Evolutionary conservation across 2,329 filamentous ascomycete species (phyloP).

Genomic region (Zymoseptoria passerinii): DNA sequence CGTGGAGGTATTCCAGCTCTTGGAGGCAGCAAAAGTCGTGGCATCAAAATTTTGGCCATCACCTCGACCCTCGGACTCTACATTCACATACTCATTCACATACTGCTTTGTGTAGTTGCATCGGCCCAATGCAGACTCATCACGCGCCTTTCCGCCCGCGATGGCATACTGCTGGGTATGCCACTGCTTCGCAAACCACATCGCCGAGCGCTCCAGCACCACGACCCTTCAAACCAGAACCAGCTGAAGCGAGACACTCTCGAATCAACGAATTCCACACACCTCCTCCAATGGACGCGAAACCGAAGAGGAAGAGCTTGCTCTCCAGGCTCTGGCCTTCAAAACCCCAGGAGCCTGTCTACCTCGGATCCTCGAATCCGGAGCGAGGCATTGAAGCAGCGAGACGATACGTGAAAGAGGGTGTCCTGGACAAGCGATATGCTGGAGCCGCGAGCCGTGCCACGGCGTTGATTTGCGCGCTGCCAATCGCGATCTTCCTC

Average conservation of each 20-base stretch:
- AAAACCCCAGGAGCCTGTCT: conserved; percentile 3
- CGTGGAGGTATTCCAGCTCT: too few relatives aligned
- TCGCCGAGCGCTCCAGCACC: background rate
- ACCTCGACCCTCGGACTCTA: background rate
- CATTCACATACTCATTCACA: too few relatives aligned
- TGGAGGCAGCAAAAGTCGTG: too few relatives aligned
- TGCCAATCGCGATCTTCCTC: conserved; percentile 23
- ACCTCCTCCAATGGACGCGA: background rate
- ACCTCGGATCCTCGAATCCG: conserved; percentile 6
- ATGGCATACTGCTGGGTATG: background rate
- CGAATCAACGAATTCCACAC: background rate
- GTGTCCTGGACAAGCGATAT: conserved; percentile 23
- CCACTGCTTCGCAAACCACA: background rate
- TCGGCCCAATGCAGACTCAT: background rate
- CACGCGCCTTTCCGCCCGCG: background rate
- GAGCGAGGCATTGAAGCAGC: conserved; percentile 19
- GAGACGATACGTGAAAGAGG: conserved; percentile 15
- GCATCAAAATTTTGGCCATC: too few relatives aligned
- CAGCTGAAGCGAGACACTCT: background rate
- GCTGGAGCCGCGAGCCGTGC: conserved; percentile 14
- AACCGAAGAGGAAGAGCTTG: background rate
- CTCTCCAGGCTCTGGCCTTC: background rate
- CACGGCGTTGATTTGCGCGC: conserved; percentile 18
- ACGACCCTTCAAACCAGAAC: background rate
- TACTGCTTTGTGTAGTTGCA: background rate